Conservation (phyloP, 176 grass and related monocot genomes). For the Oryza coarctata region DNA sequence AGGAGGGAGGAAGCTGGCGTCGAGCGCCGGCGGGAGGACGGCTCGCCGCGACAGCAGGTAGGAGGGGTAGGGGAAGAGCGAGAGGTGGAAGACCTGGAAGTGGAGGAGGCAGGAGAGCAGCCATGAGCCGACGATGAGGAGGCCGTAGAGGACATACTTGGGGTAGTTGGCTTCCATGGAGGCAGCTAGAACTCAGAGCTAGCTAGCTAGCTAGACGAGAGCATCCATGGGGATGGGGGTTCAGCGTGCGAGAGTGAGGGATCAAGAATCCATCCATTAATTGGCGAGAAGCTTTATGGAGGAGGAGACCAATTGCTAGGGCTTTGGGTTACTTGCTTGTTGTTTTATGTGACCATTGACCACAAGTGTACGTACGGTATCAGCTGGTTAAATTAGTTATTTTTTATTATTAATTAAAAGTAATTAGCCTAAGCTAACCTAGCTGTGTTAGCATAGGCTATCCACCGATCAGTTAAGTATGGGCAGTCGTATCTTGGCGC, state of each 20-base stretch:
- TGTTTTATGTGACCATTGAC: constrained; percentile 31
- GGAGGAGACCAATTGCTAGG: neutral
- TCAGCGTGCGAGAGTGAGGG: no score
- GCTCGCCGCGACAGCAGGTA: neutral
- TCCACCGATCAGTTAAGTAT: neutral
- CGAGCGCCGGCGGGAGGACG: neutral
- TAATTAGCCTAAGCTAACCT: no score
- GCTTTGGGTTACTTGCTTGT: neutral
- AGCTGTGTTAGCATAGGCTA: no score
- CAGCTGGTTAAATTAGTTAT: neutral
- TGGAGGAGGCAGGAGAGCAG: constrained; percentile 39
- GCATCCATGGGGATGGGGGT: constrained; percentile 12
- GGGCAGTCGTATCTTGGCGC: neutral
- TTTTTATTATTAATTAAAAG: no score
- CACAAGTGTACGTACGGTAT: neutral
- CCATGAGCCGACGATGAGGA: constrained; percentile 40
- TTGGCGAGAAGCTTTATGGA: neutral
- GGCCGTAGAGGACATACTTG: constrained; percentile 39
- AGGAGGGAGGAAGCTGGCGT: neutral
- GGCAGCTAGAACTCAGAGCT: neutral
- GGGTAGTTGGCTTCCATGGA: constrained; percentile 43
- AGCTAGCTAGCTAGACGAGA: neutral
- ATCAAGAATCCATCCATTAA: neutral
- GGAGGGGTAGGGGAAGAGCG: neutral
- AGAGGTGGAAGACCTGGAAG: constrained; percentile 28